A percentile compares a stretch with the other conserved stretches of the same genome.
phyloP scores from a whole-genome alignment of 2,329 filamentous ascomycete genomes.

The Escovopsis sp. region DNA sequence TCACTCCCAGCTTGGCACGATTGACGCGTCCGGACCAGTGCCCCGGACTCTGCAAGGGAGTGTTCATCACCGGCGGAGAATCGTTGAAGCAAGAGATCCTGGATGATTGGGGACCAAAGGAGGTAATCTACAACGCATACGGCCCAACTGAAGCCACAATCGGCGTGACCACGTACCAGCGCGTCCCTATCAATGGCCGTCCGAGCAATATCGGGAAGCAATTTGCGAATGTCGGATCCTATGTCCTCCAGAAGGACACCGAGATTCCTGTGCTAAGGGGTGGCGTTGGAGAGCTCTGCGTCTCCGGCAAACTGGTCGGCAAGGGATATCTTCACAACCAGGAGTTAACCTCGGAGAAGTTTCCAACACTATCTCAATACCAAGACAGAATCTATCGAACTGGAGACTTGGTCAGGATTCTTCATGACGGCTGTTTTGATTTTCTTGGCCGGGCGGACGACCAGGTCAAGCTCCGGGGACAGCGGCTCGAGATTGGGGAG shows the following conservation, averaged over 20 bases:
- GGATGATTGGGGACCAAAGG: conserved; percentile 64
- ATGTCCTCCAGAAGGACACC: conserved; percentile 56
- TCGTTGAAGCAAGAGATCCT: conserved; percentile 79
- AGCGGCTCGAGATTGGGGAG: conserved; percentile 78
- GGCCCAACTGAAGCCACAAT: conserved; percentile 90
- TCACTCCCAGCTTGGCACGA: conserved; percentile 75
- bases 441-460: conserved; percentile 82
- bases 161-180: conserved; percentile 77
- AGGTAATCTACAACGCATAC: conserved; percentile 82
- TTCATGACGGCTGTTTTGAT: conserved; percentile 69
- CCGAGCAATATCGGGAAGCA: conserved; percentile 78
- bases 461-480: conserved; percentile 81
- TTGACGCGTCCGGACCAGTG: conserved; percentile 67
- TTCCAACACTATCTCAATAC: conserved; percentile 46
- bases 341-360: conserved; percentile 62
- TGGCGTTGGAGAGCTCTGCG: conserved; percentile 73
- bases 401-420: conserved; percentile 69
- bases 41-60: conserved; percentile 61
- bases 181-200: conserved; percentile 61
- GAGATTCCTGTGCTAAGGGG: conserved; percentile 59
- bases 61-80: conserved; percentile 90
- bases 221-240: conserved; percentile 77
- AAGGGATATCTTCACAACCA: conserved; percentile 74
- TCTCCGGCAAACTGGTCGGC: conserved; percentile 74
- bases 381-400: conserved; percentile 65